phyloP scores from a whole-genome alignment of 306 rosid genomes.

The Inga laurina region DNA sequence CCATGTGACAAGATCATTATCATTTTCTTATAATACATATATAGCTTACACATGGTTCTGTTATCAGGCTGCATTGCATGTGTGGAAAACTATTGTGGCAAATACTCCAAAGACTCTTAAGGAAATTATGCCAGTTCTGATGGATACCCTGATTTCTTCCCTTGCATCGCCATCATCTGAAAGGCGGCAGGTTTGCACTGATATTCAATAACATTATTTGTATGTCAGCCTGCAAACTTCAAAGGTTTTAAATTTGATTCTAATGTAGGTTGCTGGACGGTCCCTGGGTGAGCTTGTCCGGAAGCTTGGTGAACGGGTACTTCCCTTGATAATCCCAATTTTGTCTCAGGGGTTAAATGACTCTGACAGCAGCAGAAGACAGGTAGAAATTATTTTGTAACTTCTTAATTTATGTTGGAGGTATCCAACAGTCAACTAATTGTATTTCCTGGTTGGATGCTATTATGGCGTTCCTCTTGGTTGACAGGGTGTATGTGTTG shows the following conservation, averaged over 20 bases:
- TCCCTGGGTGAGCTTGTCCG: constrained; percentile 98
- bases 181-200: constrained; percentile 81
- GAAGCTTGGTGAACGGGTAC: constrained; percentile 98
- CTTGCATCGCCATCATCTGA: constrained; percentile 95
- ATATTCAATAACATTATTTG: neutral
- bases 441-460: constrained; percentile 27
- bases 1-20: neutral
- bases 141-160: constrained; percentile 91
- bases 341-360: constrained; percentile 85
- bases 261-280: constrained; percentile 86
- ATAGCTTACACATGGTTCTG: neutral
- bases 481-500: constrained; percentile 92
- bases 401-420: neutral
- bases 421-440: neutral
- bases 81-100: constrained; percentile 98
- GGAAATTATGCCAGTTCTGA: constrained; percentile 95
- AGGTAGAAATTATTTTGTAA: constrained; percentile 49
- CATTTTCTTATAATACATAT: neutral
- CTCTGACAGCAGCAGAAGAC: constrained; percentile 77
- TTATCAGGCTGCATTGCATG: constrained; percentile 93
- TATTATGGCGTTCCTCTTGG: constrained; percentile 15
- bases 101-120: constrained; percentile 94
- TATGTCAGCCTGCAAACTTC: constrained; percentile 8
- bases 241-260: constrained; percentile 25
- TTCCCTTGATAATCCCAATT: constrained; percentile 92